Evolutionary conservation across 345 rosid genomes (phyloP), one percentile per base, ranked within the genome.

Genomic region (Bruguiera sexangula): DNA sequence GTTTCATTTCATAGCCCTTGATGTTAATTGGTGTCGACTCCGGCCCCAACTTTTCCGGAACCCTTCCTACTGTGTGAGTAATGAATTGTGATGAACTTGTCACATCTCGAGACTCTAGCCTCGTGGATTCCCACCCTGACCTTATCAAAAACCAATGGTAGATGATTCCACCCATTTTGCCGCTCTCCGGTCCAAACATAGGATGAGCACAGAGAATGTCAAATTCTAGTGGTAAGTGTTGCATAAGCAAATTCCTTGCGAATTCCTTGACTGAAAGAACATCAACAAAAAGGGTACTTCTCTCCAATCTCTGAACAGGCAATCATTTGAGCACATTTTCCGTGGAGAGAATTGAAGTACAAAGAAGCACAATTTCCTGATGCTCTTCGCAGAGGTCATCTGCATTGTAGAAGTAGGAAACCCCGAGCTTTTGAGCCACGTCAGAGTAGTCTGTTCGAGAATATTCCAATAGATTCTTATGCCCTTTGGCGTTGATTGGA

Each of bases 141-240:
- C 85, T 85, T 85, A 52, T 90, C 96, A 64, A 86, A 92, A 64
- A 88, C 82, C 69, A 90, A 88, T 31, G 89, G 59, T 51, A 92
- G 98, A 69, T 65, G 66, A 10, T 60, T 61, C 95, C 96, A 92
- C n/a, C 92, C 92, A 31, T 87, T 80, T 81, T 89, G 63, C 92
- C 96, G 62, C 95, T 92, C 77, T 88, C 95, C 0, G 91, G 98
- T 37, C 95, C 96, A 68, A 90, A 90, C 98, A 88, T 90, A 11
- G 98, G 95, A 63, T 88, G 95, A 0, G 96, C 80, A 73, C 98
- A 92, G 51, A 90, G 81, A 75, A 88, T 79, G 78, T 90, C 93
- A 55, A 90, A 90, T 55, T 82, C 83, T 21, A 74, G 69, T 26
- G 92, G 89, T 75, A 85, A 75, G 69, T 70, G 51, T 63, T 78